A percentile compares a stretch with the other conserved stretches of the same genome.
Evolutionary conservation across 345 rosid genomes (phyloP).

Genomic region (Dipteronia sinensis): DNA sequence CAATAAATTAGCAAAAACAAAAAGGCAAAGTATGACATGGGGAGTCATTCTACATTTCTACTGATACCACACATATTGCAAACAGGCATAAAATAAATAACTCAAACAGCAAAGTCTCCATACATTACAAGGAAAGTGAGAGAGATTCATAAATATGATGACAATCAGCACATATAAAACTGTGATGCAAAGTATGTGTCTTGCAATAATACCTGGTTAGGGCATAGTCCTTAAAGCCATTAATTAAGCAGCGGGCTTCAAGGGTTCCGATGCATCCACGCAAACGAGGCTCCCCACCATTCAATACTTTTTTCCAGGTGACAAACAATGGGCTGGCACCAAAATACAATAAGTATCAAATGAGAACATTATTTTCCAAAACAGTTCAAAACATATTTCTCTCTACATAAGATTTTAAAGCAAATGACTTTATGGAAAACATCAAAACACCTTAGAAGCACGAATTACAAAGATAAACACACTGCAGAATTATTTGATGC

Average conservation of each 20-base stretch:
- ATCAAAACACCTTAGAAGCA: constrained; percentile 4
- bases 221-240: constrained; percentile 93
- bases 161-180: not conserved
- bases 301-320: constrained; percentile 91
- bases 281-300: constrained; percentile 89
- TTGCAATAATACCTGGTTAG: constrained; percentile 66
- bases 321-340: constrained; percentile 88
- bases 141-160: not conserved
- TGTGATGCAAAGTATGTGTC: constrained; percentile 14
- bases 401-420: not conserved
- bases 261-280: constrained; percentile 99
- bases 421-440: not conserved
- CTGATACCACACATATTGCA: not conserved
- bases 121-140: not conserved
- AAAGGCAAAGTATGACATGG: not conserved
- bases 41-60: not conserved
- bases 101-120: not conserved
- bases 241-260: constrained; percentile 80
- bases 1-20: not conserved
- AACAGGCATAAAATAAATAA: not conserved
- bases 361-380: not conserved
- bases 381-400: not conserved
- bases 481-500: not conserved
- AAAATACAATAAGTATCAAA: constrained; percentile 22
- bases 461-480: not conserved